Evolutionary conservation across 768 basidiomycete genomes (phyloP).

Genomic region (Tricholoma bakamatsutake): DNA sequence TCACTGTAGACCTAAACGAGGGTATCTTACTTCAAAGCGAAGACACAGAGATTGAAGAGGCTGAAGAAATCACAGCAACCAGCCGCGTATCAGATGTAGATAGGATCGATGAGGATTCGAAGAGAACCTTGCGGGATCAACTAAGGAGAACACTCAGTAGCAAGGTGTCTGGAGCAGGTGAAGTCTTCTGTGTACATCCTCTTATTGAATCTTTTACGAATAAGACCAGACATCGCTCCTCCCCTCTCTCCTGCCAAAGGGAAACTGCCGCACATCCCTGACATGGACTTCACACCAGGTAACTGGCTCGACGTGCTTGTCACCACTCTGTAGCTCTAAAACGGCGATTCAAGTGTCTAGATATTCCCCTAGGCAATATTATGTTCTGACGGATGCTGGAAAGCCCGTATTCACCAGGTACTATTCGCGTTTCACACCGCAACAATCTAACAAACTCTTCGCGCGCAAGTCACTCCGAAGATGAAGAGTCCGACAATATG

Average conservation of each 20-base stretch:
- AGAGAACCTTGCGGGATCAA: conserved; percentile 64
- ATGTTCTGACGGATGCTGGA: conserved; percentile 90
- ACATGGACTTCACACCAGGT: conserved; percentile 38
- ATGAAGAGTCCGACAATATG: conserved; percentile 56
- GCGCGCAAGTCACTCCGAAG: conserved; percentile 41
- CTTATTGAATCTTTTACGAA: conserved; percentile 3
- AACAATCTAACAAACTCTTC: background rate
- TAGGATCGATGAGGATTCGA: conserved; percentile 49
- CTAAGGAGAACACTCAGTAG: conserved; percentile 59
- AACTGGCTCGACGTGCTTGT: conserved; percentile 3
- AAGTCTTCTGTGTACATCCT: background rate
- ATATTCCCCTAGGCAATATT: conserved; percentile 72
- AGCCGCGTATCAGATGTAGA: conserved; percentile 37
- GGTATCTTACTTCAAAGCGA: conserved; percentile 69
- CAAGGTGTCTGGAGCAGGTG: conserved; percentile 46
- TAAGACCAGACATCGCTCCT: conserved; percentile 21
- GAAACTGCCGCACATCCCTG: conserved; percentile 28
- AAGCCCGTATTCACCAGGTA: conserved; percentile 96
- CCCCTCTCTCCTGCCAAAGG: conserved; percentile 26
- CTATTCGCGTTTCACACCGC: conserved; percentile 9
- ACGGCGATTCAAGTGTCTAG: conserved; percentile 25
- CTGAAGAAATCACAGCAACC: conserved; percentile 44
- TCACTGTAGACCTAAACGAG: conserved; percentile 60
- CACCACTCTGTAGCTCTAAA: conserved; percentile 5
- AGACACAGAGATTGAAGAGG: conserved; percentile 52